Conservation (phyloP, 2,329 filamentous ascomycete genomes). For the Colletotrichum costaricense region DNA sequence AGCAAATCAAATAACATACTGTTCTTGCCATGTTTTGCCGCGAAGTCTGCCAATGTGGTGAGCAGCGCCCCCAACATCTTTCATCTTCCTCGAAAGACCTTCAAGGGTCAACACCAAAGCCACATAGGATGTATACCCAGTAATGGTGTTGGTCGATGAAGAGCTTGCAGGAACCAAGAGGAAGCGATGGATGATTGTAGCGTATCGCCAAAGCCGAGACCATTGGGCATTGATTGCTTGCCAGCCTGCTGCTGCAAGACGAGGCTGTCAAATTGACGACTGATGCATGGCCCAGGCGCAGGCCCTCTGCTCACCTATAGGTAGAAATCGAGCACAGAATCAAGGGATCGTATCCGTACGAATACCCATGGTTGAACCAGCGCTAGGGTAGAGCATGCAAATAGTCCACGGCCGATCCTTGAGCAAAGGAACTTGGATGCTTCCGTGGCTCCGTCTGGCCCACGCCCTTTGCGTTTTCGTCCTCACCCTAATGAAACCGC, state of each 20-base stretch:
- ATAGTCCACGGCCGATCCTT: conserved; percentile 17
- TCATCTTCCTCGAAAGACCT: background rate
- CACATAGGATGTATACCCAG: background rate
- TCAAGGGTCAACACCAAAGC: background rate
- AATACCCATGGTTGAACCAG: background rate
- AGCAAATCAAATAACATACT: conserved; percentile 12
- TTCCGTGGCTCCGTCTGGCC: conserved; percentile 18
- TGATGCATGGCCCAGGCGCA: background rate
- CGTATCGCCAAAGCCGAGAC: background rate
- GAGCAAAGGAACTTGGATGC: conserved; percentile 10
- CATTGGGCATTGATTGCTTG: background rate
- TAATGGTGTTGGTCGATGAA: conserved; percentile 1
- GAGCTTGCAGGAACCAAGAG: background rate
- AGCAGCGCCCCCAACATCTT: background rate
- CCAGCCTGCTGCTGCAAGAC: background rate
- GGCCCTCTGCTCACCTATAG: background rate
- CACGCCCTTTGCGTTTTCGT: conserved; percentile 4
- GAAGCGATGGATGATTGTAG: background rate
- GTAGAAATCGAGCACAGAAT: background rate
- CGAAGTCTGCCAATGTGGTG: background rate
- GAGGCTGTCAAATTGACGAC: background rate
- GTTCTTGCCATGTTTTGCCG: conserved; percentile 22
- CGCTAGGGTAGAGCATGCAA: conserved; percentile 3
- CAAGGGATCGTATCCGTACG: background rate
- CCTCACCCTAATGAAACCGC: conserved; percentile 23